These are phyloP conservation scores for Calonectria pseudoturangicola DNA, from an alignment of 2,329 filamentous ascomycete species.

Conservation along the genomic window DNA sequence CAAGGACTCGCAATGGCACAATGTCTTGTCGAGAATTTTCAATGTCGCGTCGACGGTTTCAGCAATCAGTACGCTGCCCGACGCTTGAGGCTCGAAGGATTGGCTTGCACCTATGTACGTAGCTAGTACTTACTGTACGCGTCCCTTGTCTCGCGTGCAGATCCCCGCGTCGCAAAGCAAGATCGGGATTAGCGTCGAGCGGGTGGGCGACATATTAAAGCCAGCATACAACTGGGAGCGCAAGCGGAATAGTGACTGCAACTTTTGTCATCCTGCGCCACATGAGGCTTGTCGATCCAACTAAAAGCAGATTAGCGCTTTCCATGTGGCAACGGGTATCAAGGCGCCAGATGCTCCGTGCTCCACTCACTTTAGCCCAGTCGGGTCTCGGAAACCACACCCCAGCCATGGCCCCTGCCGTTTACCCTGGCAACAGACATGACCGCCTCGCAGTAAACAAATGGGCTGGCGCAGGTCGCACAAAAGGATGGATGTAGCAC, in stretches of 20 bases:
- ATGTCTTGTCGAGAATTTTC: constrained; percentile 5
- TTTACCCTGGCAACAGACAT: constrained; percentile 60
- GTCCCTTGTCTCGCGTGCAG: constrained; percentile 32
- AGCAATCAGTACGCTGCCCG: constrained; percentile 2
- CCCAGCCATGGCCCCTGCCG: constrained; percentile 41
- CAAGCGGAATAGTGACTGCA: not conserved
- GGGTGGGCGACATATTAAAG: constrained; percentile 37
- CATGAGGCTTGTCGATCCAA: constrained; percentile 7
- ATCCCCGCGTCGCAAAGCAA: constrained; percentile 22
- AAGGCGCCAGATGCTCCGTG: constrained; percentile 47
- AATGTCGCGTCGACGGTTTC: constrained; percentile 29
- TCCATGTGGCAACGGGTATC: constrained; percentile 33
- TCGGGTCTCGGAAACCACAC: constrained; percentile 31
- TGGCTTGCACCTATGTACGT: constrained; percentile 1
- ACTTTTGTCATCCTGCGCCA: constrained; percentile 36
- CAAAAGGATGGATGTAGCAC: constrained; percentile 58
- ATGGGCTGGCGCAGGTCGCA: constrained; percentile 34
- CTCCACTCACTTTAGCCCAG: constrained; percentile 34
- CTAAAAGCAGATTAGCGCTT: constrained; percentile 10
- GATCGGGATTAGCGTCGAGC: constrained; percentile 2
- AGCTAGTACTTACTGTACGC: constrained; percentile 20
- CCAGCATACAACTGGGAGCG: not conserved
- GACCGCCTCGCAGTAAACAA: constrained; percentile 60
- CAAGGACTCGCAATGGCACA: not conserved
- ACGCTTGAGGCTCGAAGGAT: constrained; percentile 26